Conservation (phyloP, 2,329 filamentous ascomycete genomes). For the Ophiobolus disseminans region DNA sequence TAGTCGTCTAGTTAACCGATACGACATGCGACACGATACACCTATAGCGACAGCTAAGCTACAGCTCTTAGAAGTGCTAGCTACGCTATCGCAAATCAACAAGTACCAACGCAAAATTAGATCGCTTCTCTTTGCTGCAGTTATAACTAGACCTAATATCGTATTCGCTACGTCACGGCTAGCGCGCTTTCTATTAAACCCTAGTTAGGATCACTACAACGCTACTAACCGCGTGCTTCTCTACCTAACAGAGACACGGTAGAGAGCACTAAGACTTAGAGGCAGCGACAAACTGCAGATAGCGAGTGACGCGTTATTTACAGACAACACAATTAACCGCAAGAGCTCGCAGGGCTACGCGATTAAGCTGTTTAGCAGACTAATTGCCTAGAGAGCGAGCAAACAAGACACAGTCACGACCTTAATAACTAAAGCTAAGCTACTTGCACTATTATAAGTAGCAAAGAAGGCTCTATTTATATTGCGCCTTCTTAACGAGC, state of each 20-base stretch:
- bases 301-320: constrained; percentile 6
- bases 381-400: background rate
- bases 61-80: background rate
- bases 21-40: background rate
- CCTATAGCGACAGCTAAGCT: background rate
- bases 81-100: constrained; percentile 2
- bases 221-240: background rate
- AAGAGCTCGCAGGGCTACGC: constrained; percentile 5
- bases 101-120: background rate
- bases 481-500: background rate
- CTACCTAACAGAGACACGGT: background rate
- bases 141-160: constrained; percentile 8
- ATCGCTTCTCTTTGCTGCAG: constrained; percentile 4
- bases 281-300: background rate
- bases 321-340: background rate
- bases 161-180: constrained; percentile 7
- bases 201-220: background rate
- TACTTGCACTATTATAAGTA: constrained; percentile 9
- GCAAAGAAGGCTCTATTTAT: too few relatives aligned
- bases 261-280: background rate
- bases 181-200: constrained; percentile 1
- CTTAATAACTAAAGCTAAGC: constrained; percentile 12
- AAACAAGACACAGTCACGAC: constrained; percentile 3
- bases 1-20: background rate
- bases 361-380: too few relatives aligned